Base-by-base conservation (phyloP, 805 yeast genomes). In the Candida lessepsii region DNA sequence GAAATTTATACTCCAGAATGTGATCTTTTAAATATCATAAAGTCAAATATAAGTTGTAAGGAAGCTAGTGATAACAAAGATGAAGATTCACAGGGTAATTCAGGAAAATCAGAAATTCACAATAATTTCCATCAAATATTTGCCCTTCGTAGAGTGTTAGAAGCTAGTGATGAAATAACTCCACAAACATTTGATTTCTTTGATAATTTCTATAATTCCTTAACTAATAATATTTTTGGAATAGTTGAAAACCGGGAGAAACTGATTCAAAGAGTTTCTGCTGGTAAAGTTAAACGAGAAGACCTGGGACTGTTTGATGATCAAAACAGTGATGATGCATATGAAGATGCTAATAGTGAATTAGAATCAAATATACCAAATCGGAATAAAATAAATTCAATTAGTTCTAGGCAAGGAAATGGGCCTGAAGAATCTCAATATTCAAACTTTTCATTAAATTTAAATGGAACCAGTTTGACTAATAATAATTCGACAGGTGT, bases 161-260 rank as follows among this genome's bases (percentile, higher is more conserved):
- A 32, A 14, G 15, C 29, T 8, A 24, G 14, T 31, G 9, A 11
- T 2, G 16, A 31, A 7, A 20, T 31, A n/a, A 30, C 13, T 5
- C n/a, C 17, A 3, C 17, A 31, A 7, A 38, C 42, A 10, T 14
- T 39, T 8, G 26, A 28, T 7, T 9, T 18, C 13, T 40, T 44
- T 29, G 47, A 44, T 28, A 25, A 26, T 8, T 37, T 44, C 34
- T 44, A 33, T 26, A 30, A n/a, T 15, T 20, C 33, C 8, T 29
- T 37, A 17, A 29, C 30, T 16, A 37, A 40, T 13, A 29, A 43
- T 33, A 21, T 37, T 2, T 23, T 34, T 10, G 32, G 20, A 3
- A 17, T 43, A 4, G 24, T 15, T 9, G 47, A 40, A n/a, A 35
- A 29, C 11, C 11, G 4, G 5, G 31, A 18, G 8, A 13, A 32